Evolutionary conservation across 169 alveolate species (phyloP), one percentile per base, ranked within the genome.

Genomic region (Plasmodium billcollinsi): DNA sequence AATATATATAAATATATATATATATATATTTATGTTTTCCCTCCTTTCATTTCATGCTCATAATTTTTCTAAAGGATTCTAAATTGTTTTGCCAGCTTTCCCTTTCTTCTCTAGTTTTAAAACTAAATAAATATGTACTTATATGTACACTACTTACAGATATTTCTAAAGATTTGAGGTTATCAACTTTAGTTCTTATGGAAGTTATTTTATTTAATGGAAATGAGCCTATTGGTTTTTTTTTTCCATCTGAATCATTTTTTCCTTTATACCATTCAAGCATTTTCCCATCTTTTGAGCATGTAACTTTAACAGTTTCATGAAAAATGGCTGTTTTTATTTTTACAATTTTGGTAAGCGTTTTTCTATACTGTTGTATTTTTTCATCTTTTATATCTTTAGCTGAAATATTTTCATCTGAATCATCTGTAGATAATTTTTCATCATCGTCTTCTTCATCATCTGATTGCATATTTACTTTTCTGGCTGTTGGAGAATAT

Each of bases 1-100:
- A 33, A 33, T 33, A 33, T 33, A 3, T 2, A 33, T 33, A 33
- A 5, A 33, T 33, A 33, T 33, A 56, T 1, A 12, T 12, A 56
- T 56, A 56, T 11, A 56, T 11, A 56, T 56, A 54, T 54, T 14
- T 54, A 11, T 12, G 2, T 14, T 15, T 56, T 5, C 2, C 6
- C 45, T 63, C 71, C 88, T 39, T 1, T 39, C 65, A 85, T 50
- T 85, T 73, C 86, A 73, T 85, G 49, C 69, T 71, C 92, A 73
- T 73, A 69, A 73, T 63, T 63, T 92, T 94, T 72, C 65, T 66
- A 62, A 94, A 92, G n/a, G 89, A 71, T 59, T 94, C 95, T 45
- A 94, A 88, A 59, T 92, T 88, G 50, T 63, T 92, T 72, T 94
- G 96, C 96, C 96, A 94, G 72, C 91, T 78, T 52, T 91, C 96